Evolutionary conservation across 169 alveolate species (phyloP).

Genomic region (Plasmodium chabaudi): DNA sequence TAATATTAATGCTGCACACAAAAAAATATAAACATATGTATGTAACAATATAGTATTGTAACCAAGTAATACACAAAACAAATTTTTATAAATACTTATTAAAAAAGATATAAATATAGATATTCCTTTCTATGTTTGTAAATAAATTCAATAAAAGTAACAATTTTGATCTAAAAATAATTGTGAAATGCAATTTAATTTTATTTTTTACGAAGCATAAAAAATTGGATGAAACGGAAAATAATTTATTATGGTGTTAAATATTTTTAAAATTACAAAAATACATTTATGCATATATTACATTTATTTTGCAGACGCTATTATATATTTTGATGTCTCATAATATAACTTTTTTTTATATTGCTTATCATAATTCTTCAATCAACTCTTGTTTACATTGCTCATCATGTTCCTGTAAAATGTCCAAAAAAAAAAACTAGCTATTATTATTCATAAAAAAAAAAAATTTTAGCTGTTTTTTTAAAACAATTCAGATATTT

Average conservation of each 20-base stretch:
- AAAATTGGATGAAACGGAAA: not conserved
- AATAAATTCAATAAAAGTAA: slow-evolving; percentile 3
- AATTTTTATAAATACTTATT: not conserved
- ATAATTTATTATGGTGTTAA: not conserved
- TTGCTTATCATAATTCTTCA: slow-evolving; percentile 23
- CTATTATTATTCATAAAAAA: not conserved
- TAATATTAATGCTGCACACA: slow-evolving; percentile 5
- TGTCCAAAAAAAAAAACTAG: slow-evolving; percentile 39
- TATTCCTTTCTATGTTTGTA: not conserved
- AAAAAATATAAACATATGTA: not conserved
- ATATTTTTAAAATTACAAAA: not conserved
- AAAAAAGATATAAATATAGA: not conserved
- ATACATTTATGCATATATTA: not conserved
- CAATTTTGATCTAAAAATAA: not conserved
- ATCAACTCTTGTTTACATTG: slow-evolving; percentile 37
- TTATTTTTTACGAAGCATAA: not conserved
- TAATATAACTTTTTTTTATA: too few relatives aligned
- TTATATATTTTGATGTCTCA: slow-evolving; percentile 12
- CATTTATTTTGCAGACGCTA: not conserved
- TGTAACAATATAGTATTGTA: not conserved
- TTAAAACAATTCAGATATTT: not conserved
- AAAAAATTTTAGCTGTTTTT: not conserved
- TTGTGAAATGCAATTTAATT: not conserved
- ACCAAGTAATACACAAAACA: not conserved
- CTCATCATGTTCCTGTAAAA: slow-evolving; percentile 30